Conservation (phyloP, 2,329 filamentous ascomycete genomes). For the Ophiostoma sp. region DNA sequence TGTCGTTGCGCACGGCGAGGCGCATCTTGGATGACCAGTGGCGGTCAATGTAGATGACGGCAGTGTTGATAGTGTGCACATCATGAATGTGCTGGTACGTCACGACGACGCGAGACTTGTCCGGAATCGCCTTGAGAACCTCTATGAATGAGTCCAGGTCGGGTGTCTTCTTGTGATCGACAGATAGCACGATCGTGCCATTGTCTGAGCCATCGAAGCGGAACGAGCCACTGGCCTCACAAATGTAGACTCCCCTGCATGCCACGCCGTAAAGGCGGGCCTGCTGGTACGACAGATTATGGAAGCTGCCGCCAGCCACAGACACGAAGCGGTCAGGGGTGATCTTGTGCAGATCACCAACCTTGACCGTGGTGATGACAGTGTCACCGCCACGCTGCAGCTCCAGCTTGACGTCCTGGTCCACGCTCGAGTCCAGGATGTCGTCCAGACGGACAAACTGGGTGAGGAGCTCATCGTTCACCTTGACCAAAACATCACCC, state of each 20-base stretch:
- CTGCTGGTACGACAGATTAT: slow-evolving; percentile 94
- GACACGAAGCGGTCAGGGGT: slow-evolving; percentile 94
- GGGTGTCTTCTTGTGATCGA: slow-evolving; percentile 87
- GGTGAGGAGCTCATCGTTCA: slow-evolving; percentile 88
- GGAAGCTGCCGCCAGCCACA: slow-evolving; percentile 90
- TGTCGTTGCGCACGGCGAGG: slow-evolving; percentile 83
- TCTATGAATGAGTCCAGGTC: slow-evolving; percentile 84
- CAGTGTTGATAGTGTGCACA: slow-evolving; percentile 88
- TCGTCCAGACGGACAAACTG: slow-evolving; percentile 90
- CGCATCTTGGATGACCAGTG: slow-evolving; percentile 97
- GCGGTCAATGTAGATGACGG: slow-evolving; percentile 84
- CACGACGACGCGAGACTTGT: slow-evolving; percentile 78
- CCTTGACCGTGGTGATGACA: slow-evolving; percentile 74
- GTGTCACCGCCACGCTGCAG: slow-evolving; percentile 87
- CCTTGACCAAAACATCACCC: slow-evolving; percentile 86
- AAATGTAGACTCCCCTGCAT: slow-evolving; percentile 88
- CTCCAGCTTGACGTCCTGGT: slow-evolving; percentile 67
- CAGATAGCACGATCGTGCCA: slow-evolving; percentile 87
- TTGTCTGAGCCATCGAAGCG: slow-evolving; percentile 85
- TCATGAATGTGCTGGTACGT: slow-evolving; percentile 95
- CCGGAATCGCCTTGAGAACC: slow-evolving; percentile 82
- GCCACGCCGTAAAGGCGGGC: slow-evolving; percentile 92
- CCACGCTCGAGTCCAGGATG: slow-evolving; percentile 84
- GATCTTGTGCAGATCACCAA: slow-evolving; percentile 87
- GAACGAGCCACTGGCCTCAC: slow-evolving; percentile 91